A percentile compares a stretch with the other conserved stretches of the same genome.
Conservation (phyloP, 202 grass and related monocot species). For the Schoenoplectus triqueter region DNA sequence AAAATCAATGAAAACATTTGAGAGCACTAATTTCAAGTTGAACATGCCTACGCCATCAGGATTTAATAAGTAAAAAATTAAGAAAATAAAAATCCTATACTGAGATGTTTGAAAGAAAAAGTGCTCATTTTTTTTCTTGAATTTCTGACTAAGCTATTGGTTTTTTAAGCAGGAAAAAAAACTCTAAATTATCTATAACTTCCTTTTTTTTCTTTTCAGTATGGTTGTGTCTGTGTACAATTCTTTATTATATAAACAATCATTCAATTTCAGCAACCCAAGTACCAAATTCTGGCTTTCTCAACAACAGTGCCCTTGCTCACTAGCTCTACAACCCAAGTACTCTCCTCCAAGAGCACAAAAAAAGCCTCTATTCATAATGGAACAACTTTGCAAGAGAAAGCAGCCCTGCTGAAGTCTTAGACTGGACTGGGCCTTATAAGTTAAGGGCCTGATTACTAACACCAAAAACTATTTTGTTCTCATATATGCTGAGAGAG, state of each 20-base stretch:
- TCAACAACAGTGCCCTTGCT: neutral
- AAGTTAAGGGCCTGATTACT: neutral
- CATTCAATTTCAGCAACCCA: constrained; percentile 6
- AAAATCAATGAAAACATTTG: neutral
- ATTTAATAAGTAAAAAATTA: neutral
- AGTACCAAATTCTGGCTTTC: constrained; percentile 6
- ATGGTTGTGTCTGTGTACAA: neutral
- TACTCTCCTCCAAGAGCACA: neutral
- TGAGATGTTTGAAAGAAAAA: no score
- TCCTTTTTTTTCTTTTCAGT: no score
- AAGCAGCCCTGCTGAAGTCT: neutral
- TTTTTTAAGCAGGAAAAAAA: no score
- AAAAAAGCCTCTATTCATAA: neutral
- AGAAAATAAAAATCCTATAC: no score
- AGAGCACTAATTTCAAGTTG: neutral
- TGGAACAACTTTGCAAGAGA: neutral
- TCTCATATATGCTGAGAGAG: neutral
- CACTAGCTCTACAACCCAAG: neutral
- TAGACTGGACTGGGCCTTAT: neutral
- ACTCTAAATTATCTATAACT: no score
- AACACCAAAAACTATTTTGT: neutral
- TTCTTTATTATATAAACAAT: neutral
- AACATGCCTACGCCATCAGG: neutral
- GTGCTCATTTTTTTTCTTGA: no score
- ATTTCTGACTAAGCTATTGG: no score